Conservation (phyloP, 164 flowering plant species). For the Platanus orientalis region DNA sequence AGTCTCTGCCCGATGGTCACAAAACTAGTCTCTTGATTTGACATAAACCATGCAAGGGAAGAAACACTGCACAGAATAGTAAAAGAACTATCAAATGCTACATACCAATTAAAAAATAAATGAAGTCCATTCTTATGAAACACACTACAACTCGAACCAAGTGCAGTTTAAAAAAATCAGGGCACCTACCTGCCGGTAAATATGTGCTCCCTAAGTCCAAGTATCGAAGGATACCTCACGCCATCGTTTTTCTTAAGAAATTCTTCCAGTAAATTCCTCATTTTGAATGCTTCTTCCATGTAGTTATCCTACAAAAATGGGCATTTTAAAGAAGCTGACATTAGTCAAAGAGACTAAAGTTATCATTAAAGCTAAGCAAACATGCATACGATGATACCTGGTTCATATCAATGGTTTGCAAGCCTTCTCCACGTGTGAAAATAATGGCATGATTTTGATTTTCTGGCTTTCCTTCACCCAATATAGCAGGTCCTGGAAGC, state of each 20-base stretch:
- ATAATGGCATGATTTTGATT: constrained; percentile 98
- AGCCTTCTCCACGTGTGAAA: constrained; percentile 97
- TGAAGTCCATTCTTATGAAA: background rate
- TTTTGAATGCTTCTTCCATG: constrained; percentile 98
- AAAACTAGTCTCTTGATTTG: constrained; percentile 97
- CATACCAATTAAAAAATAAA: background rate
- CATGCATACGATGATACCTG: constrained; percentile 42
- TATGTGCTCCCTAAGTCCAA: constrained; percentile 93
- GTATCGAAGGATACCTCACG: constrained; percentile 78
- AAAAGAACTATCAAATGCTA: background rate
- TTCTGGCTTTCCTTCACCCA: constrained; percentile 99
- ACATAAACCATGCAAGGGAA: constrained; percentile 98
- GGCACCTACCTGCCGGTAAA: constrained; percentile 86
- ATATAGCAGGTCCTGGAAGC: constrained; percentile 88
- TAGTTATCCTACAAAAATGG: constrained; percentile 69
- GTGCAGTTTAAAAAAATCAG: background rate
- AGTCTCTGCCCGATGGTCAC: constrained; percentile 96
- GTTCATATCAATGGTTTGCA: constrained; percentile 98
- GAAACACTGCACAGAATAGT: constrained; percentile 66
- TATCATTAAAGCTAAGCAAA: background rate
- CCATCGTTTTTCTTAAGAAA: constrained; percentile 83
- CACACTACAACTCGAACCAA: background rate
- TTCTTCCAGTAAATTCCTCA: constrained; percentile 90
- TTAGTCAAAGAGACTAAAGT: background rate
- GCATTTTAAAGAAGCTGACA: background rate